phyloP scores from a whole-genome alignment of 148 eudicot genomes.

The Arbutus unedo region DNA sequence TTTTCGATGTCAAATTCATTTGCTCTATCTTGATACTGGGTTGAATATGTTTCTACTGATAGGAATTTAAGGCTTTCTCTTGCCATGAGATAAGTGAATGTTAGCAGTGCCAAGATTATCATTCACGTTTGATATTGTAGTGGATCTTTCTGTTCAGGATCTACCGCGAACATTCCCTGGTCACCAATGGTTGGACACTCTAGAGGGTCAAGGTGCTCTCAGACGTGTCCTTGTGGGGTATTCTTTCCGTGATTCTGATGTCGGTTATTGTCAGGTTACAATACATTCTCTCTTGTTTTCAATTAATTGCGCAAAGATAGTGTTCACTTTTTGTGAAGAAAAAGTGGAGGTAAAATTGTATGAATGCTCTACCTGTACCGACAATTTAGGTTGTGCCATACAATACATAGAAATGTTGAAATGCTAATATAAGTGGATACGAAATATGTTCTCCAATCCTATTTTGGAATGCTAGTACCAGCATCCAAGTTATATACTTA shows the following conservation, averaged over 20 bases:
- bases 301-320: background rate
- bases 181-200: constrained; percentile 92
- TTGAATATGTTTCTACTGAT: background rate
- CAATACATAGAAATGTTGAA: background rate
- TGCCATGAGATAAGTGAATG: background rate
- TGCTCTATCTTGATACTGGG: background rate
- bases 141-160: constrained; percentile 50
- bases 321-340: background rate
- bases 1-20: background rate
- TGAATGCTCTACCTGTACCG: background rate
- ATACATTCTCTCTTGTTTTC: constrained; percentile 9
- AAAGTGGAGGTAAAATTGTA: background rate
- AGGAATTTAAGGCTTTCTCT: background rate
- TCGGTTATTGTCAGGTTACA: constrained; percentile 94
- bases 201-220: constrained; percentile 87
- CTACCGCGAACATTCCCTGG: constrained; percentile 96
- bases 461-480: background rate
- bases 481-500: background rate
- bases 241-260: constrained; percentile 95
- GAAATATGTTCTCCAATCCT: background rate
- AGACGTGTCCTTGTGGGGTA: constrained; percentile 95
- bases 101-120: background rate
- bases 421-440: background rate
- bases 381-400: background rate
- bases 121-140: background rate